Base-by-base conservation (phyloP, 768 basidiomycete genomes). In the Rhizopogon sp. region DNA sequence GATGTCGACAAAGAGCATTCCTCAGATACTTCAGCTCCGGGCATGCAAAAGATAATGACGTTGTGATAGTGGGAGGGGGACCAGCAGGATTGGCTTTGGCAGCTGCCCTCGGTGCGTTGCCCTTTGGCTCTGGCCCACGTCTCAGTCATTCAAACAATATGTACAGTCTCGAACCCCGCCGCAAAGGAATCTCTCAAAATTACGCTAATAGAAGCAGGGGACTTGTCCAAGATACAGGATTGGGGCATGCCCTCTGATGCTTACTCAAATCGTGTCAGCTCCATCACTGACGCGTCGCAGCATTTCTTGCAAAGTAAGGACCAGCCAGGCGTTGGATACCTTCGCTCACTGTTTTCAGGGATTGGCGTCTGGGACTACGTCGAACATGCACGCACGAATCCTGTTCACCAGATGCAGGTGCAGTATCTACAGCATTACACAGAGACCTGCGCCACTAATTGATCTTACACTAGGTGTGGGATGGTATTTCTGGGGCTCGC, bases 51-150 rank as follows among this genome's bases (percentile, higher is more conserved):
- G 80, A 89, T 39, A 85, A 80, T 60, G 97, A 98, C 67, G 79
- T 98, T 35, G 90, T 96, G 20, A 90, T 98, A 62, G 91, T 98
- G 25, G 96, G 97, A 16, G 97, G 92, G 28, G 96, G 95, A 2
- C 94, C 93, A 25, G 91, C 83, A 4, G 97, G 97, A 3, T 78
- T 99, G 40, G 89, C 94, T 11, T 74, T 99, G 37, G 94, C 93
- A 3, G 84, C 83, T 64, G 91, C 93, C 35, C 76, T 99, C 6
- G 81, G 95, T 96, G 66, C 56, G 81, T 69, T 20, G 6, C 4
- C 31, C 42, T 13, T 35, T 6, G 3, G 17, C 28, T 7, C 13
- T 6, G 3, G 25, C 28, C 9, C 17, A 47, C 6, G 13, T 52
- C 10, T 14, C 14, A 40, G 16, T n/a, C 9, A 16, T 52, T 14